Evolutionary conservation across 805 yeast genomes (phyloP).

Genomic region (Blastobotrys robertii): DNA sequence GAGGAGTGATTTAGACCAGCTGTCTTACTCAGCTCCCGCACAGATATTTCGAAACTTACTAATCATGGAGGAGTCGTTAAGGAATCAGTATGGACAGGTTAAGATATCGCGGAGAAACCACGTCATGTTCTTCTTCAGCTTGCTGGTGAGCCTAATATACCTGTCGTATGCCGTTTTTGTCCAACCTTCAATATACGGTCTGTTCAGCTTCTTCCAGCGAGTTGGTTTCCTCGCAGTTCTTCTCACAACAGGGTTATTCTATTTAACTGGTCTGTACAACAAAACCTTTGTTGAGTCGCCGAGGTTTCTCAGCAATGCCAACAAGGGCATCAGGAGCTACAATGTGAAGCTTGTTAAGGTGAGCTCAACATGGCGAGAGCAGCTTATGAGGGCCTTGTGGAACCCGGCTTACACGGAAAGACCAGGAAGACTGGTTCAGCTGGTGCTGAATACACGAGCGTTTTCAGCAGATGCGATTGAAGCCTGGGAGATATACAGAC

Average conservation of each 20-base stretch:
- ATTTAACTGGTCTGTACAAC: constrained; percentile 80
- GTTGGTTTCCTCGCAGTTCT: constrained; percentile 46
- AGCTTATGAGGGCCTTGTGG: constrained; percentile 17
- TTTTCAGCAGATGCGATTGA: constrained; percentile 79
- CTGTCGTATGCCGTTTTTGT: constrained; percentile 25
- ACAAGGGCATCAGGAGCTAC: constrained; percentile 78
- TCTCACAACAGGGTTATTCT: constrained; percentile 67
- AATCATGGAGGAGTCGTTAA: constrained; percentile 74
- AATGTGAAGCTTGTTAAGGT: constrained; percentile 57
- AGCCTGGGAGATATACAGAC: constrained; percentile 89
- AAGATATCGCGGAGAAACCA: constrained; percentile 54
- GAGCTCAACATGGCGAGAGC: constrained; percentile 21
- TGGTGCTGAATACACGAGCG: constrained; percentile 70
- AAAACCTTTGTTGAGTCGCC: constrained; percentile 78
- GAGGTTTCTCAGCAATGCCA: constrained; percentile 68
- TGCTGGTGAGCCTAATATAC: constrained; percentile 20
- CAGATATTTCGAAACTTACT: constrained; percentile 70
- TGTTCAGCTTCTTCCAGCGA: constrained; percentile 26
- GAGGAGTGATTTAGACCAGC: constrained; percentile 4
- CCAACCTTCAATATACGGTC: constrained; percentile 29
- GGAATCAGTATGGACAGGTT: constrained; percentile 73
- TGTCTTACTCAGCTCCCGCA: constrained; percentile 23
- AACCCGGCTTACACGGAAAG: constrained; percentile 19
- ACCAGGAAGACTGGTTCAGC: constrained; percentile 67
- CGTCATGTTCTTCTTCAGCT: constrained; percentile 36